Conservation (phyloP, 208 protist genomes). For the Leishmania braziliensis region DNA sequence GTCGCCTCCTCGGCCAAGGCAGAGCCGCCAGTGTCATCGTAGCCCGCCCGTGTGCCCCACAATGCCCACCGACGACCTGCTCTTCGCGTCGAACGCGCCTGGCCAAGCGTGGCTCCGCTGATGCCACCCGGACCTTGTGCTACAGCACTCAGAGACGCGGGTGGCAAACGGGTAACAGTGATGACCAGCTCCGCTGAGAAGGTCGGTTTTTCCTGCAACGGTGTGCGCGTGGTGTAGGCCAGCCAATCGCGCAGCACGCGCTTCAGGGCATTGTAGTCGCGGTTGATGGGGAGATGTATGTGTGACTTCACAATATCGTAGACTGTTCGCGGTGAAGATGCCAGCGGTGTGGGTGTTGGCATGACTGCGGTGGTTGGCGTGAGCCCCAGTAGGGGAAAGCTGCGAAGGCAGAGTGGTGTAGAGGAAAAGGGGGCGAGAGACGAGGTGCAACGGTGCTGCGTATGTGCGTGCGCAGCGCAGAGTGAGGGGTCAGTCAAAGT, state of each 20-base stretch:
- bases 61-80: constrained; percentile 5
- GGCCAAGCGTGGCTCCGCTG: neutral
- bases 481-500: neutral
- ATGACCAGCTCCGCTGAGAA: constrained; percentile 60
- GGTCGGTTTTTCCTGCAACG: constrained; percentile 61
- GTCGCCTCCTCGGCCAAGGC: neutral
- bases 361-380: neutral
- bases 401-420: neutral
- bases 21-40: neutral
- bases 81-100: neutral
- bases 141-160: neutral
- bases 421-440: neutral
- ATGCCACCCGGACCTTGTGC: neutral
- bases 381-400: neutral
- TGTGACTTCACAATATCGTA: constrained; percentile 67
- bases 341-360: neutral
- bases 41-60: neutral
- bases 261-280: constrained; percentile 56
- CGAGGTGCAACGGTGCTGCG: neutral
- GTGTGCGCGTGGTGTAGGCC: constrained; percentile 49
- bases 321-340: constrained; percentile 9
- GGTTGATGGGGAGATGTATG: constrained; percentile 54
- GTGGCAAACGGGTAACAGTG: constrained; percentile 27
- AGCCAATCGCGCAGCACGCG: constrained; percentile 70
- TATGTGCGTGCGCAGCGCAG: neutral